phyloP scores from a whole-genome alignment of 2,329 filamentous ascomycete species.

The Neonectria faginata region DNA sequence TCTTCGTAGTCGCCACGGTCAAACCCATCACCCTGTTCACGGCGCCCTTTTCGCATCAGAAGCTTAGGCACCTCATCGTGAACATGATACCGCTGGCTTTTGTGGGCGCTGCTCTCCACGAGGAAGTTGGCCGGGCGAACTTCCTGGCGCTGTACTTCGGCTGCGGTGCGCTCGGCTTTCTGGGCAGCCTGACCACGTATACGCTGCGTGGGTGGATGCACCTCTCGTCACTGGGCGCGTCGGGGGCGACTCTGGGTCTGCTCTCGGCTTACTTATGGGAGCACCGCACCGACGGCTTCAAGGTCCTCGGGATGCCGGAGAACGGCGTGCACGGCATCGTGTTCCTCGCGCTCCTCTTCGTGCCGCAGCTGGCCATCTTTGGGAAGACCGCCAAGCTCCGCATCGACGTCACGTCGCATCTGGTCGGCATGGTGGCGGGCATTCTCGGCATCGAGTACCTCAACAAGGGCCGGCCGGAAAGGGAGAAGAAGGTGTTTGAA shows the following conservation, averaged over 20 bases:
- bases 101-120: slow-evolving; percentile 74
- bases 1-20: slow-evolving; percentile 73
- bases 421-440: slow-evolving; percentile 64
- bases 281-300: slow-evolving; percentile 67
- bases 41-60: slow-evolving; percentile 77
- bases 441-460: slow-evolving; percentile 54
- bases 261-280: slow-evolving; percentile 71
- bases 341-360: slow-evolving; percentile 63
- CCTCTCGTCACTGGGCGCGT: slow-evolving; percentile 72
- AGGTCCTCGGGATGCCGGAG: slow-evolving; percentile 68
- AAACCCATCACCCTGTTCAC: slow-evolving; percentile 71
- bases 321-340: slow-evolving; percentile 67
- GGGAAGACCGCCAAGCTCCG: slow-evolving; percentile 56
- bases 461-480: slow-evolving; percentile 34
- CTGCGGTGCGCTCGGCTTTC: slow-evolving; percentile 68
- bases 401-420: slow-evolving; percentile 65
- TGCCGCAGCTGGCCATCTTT: slow-evolving; percentile 62
- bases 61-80: slow-evolving; percentile 66
- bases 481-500: slow-evolving; percentile 37
- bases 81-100: slow-evolving; percentile 77
- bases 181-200: slow-evolving; percentile 66
- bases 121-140: slow-evolving; percentile 75
- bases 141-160: slow-evolving; percentile 76
- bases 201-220: slow-evolving; percentile 60
- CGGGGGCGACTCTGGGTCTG: slow-evolving; percentile 72